phyloP scores from a whole-genome alignment of 2,329 filamentous ascomycete genomes.

The Pleoardoris graminearum region DNA sequence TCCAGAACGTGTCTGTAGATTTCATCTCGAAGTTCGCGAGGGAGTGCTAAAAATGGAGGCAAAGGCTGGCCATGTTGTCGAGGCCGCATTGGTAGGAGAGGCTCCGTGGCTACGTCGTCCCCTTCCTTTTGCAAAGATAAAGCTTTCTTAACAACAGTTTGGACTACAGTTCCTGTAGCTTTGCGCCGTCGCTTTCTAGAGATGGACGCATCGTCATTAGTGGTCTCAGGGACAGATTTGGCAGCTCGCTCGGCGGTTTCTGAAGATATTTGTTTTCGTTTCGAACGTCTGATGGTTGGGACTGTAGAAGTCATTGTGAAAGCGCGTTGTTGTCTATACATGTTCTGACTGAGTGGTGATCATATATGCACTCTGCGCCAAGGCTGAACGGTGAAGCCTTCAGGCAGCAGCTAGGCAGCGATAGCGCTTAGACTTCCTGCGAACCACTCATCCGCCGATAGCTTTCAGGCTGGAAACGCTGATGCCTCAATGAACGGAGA shows the following conservation, averaged over 20 bases:
- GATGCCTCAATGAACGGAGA: no score
- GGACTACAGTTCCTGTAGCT: no score
- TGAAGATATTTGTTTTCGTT: not conserved
- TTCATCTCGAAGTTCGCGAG: slow-evolving; percentile 22
- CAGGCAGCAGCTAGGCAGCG: not conserved
- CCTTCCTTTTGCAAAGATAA: not conserved
- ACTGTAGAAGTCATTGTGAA: not conserved
- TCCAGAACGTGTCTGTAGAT: slow-evolving; percentile 21
- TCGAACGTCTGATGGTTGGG: not conserved
- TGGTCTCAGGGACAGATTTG: not conserved
- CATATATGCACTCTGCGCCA: not conserved
- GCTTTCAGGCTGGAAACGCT: no score
- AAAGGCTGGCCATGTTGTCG: not conserved
- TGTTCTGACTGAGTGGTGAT: not conserved
- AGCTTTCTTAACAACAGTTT: not conserved
- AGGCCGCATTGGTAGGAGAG: no score
- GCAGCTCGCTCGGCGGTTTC: not conserved
- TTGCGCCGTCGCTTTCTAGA: not conserved
- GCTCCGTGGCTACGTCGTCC: not conserved
- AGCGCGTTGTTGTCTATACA: not conserved
- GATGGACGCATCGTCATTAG: not conserved
- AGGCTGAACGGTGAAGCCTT: not conserved
- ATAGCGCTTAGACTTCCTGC: not conserved
- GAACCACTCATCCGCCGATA: not conserved
- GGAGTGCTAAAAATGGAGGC: slow-evolving; percentile 17